Evolutionary conservation across 1,284 basidiomycete genomes (phyloP).

Genomic region (Ceratobasidium sp.): DNA sequence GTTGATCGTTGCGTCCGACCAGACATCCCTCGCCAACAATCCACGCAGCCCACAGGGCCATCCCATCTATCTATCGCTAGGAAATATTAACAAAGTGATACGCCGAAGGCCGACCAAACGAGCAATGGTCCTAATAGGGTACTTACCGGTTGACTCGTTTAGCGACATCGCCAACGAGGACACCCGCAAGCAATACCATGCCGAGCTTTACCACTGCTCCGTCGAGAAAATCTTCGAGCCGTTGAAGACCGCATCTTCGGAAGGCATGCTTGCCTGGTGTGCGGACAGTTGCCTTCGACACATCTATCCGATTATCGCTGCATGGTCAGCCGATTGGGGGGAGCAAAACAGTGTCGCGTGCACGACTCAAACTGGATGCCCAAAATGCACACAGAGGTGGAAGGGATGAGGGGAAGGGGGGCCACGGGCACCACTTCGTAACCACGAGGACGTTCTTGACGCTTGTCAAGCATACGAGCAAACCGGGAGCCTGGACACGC

Average conservation of each 20-base stretch:
- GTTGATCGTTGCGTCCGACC: background rate
- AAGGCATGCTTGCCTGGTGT: slow-evolving; percentile 8
- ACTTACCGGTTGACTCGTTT: slow-evolving; percentile 26
- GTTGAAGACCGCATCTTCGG: background rate
- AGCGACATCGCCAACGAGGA: background rate
- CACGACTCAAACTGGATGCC: slow-evolving; percentile 7
- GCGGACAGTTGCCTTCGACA: slow-evolving; percentile 12
- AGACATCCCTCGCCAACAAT: background rate
- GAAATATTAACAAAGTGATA: slow-evolving; percentile 33
- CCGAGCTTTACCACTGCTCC: slow-evolving; percentile 8
- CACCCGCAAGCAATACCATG: background rate
- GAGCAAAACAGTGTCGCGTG: slow-evolving; percentile 14
- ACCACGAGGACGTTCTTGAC: no score
- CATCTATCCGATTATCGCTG: slow-evolving; percentile 38
- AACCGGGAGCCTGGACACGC: background rate
- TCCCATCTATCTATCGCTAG: slow-evolving; percentile 13
- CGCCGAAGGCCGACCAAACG: slow-evolving; percentile 19
- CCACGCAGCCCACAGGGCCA: background rate
- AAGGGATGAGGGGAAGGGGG: background rate
- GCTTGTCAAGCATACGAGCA: background rate
- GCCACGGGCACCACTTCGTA: background rate
- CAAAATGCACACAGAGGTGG: background rate
- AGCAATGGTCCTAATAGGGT: slow-evolving; percentile 25
- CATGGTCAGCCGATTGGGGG: slow-evolving; percentile 8
- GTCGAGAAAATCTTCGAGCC: slow-evolving; percentile 47